Conservation (phyloP, 257 asterid species). For the Petunia secreta region DNA sequence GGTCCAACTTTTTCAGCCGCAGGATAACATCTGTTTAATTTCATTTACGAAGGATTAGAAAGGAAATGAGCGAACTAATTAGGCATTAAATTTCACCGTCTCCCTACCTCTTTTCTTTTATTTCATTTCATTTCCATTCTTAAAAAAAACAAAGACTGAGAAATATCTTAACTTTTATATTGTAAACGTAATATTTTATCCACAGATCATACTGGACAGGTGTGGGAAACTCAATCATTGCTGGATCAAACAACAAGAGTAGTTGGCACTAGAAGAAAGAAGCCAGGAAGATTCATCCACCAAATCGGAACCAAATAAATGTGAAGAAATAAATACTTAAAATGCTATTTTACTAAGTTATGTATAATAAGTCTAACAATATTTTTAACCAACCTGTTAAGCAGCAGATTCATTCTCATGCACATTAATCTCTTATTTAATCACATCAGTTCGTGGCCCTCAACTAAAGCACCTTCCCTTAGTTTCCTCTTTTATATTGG, state of each 20-base stretch:
- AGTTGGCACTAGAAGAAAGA: slow-evolving; percentile 9
- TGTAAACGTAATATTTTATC: neutral
- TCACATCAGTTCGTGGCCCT: slow-evolving; percentile 7
- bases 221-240: neutral
- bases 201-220: neutral
- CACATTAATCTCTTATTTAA: neutral
- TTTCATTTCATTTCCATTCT: too few species aligned
- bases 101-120: too few species aligned
- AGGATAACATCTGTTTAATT: too few species aligned
- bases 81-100: too few species aligned
- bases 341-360: neutral
- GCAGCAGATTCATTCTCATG: neutral
- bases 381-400: neutral
- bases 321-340: slow-evolving; percentile 4
- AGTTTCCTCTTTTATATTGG: neutral
- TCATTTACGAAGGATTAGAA: too few species aligned
- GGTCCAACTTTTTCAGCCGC: too few species aligned
- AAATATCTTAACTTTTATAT: neutral
- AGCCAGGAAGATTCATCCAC: neutral
- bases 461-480: slow-evolving; percentile 10
- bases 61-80: too few species aligned
- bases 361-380: neutral
- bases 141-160: too few species aligned
- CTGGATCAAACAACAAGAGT: neutral
- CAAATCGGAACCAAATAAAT: slow-evolving; percentile 18